Conservation (phyloP, 2,329 filamentous ascomycete genomes). For the Cladosporium colombiae region DNA sequence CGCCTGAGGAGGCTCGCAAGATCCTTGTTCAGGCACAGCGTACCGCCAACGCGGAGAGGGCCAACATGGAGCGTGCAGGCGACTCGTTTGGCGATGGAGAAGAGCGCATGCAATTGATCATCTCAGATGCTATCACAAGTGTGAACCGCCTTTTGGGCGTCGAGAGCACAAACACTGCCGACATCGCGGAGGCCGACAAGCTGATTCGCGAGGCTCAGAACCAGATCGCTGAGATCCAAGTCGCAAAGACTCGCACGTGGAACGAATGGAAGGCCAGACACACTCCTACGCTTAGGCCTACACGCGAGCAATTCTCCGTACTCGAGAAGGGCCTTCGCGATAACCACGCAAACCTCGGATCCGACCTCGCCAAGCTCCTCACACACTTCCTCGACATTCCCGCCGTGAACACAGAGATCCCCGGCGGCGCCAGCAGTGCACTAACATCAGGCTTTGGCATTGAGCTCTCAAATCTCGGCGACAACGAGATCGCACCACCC, state of each 20-base stretch:
- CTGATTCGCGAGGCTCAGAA: background rate
- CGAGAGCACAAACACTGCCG: background rate
- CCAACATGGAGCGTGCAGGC: conserved; percentile 11
- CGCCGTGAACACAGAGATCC: conserved; percentile 44
- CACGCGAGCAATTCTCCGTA: conserved; percentile 29
- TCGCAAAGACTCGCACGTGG: conserved; percentile 22
- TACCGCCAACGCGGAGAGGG: background rate
- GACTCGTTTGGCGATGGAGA: background rate
- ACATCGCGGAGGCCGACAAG: conserved; percentile 1
- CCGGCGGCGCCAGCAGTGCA: conserved; percentile 21
- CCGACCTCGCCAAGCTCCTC: conserved; percentile 55
- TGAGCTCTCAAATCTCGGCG: conserved; percentile 13
- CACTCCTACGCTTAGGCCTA: conserved; percentile 24
- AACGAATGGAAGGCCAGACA: conserved; percentile 26
- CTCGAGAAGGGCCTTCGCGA: conserved; percentile 44
- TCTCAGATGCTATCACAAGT: background rate
- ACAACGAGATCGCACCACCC: conserved; percentile 49
- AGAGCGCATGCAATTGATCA: background rate
- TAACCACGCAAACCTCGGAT: conserved; percentile 50
- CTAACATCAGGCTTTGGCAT: conserved; percentile 5
- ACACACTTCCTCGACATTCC: conserved; percentile 60
- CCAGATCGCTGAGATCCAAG: conserved; percentile 21
- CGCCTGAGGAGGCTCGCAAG: conserved; percentile 20
- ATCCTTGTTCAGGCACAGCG: conserved; percentile 14
- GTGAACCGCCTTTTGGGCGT: conserved; percentile 3